Evolutionary conservation across 2,329 filamentous ascomycete species (phyloP).

Genomic region (Arthrobotrys conoides): DNA sequence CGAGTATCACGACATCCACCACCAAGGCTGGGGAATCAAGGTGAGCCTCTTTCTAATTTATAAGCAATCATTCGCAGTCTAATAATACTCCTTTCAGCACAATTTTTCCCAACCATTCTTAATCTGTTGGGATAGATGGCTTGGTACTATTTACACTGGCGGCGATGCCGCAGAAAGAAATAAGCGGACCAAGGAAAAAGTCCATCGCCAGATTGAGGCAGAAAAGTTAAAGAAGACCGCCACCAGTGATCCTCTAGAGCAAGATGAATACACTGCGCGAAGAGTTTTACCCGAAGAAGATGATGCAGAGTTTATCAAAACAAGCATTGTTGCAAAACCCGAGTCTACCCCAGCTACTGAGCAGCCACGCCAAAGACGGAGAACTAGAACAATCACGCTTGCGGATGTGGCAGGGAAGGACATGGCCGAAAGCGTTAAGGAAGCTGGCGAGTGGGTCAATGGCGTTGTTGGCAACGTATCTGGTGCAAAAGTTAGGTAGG

Average conservation of each 20-base stretch:
- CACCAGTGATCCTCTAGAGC: neutral
- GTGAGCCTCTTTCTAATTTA: slow-evolving; percentile 64
- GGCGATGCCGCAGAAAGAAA: slow-evolving; percentile 70
- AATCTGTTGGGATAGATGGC: slow-evolving; percentile 89
- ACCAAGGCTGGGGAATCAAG: slow-evolving; percentile 99
- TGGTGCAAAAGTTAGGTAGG: slow-evolving; percentile 57
- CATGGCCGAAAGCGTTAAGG: slow-evolving; percentile 57
- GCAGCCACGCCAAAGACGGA: slow-evolving; percentile 35
- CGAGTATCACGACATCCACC: slow-evolving; percentile 96
- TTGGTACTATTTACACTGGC: slow-evolving; percentile 87
- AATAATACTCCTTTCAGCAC: slow-evolving; percentile 68
- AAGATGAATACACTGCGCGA: slow-evolving; percentile 48
- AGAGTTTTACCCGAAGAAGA: slow-evolving; percentile 49
- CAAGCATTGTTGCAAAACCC: slow-evolving; percentile 45
- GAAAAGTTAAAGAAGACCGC: slow-evolving; percentile 37
- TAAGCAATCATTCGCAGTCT: slow-evolving; percentile 13
- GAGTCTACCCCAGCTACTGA: slow-evolving; percentile 17
- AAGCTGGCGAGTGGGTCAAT: slow-evolving; percentile 58
- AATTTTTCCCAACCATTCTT: slow-evolving; percentile 94
- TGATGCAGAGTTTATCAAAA: slow-evolving; percentile 50
- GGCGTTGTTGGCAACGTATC: slow-evolving; percentile 57
- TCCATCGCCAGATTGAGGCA: slow-evolving; percentile 40
- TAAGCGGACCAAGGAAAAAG: slow-evolving; percentile 64
- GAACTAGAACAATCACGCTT: slow-evolving; percentile 54
- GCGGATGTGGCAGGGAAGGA: slow-evolving; percentile 53